Evolutionary conservation across 139 green algal genomes (phyloP).

Genomic region (Pleodorina starrii): DNA sequence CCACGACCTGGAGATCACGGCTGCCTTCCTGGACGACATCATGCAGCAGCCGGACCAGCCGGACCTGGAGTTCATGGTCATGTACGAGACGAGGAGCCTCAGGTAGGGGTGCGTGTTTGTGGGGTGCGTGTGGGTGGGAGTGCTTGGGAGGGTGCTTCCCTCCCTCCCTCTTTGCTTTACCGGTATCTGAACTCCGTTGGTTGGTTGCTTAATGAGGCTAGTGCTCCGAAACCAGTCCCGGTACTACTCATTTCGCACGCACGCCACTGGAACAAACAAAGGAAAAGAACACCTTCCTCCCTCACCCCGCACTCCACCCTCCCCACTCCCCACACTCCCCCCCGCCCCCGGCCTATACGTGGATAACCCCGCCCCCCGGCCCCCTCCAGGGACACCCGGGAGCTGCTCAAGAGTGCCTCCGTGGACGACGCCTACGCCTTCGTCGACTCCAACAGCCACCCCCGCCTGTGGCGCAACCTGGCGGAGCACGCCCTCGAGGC

Average conservation of each 20-base stretch:
- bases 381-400: constrained; percentile 66
- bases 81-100: constrained; percentile 79
- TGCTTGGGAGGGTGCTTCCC: too few species aligned
- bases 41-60: constrained; percentile 78
- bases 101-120: background rate
- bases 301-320: background rate
- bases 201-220: too few species aligned
- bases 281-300: too few species aligned
- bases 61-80: constrained; percentile 71
- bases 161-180: too few species aligned
- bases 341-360: background rate
- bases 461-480: constrained; percentile 84
- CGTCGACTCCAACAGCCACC: constrained; percentile 77
- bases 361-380: too few species aligned
- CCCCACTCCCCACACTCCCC: background rate
- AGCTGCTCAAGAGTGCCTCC: constrained; percentile 72
- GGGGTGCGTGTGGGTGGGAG: background rate
- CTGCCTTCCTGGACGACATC: constrained; percentile 80
- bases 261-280: too few species aligned
- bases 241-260: too few species aligned
- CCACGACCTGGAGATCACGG: constrained; percentile 80
- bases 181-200: too few species aligned
- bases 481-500: constrained; percentile 82
- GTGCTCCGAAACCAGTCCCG: too few species aligned
- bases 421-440: constrained; percentile 79